Evolutionary conservation across 1,139 yeast species (phyloP).

Genomic region (Geotrichum restrictum): DNA sequence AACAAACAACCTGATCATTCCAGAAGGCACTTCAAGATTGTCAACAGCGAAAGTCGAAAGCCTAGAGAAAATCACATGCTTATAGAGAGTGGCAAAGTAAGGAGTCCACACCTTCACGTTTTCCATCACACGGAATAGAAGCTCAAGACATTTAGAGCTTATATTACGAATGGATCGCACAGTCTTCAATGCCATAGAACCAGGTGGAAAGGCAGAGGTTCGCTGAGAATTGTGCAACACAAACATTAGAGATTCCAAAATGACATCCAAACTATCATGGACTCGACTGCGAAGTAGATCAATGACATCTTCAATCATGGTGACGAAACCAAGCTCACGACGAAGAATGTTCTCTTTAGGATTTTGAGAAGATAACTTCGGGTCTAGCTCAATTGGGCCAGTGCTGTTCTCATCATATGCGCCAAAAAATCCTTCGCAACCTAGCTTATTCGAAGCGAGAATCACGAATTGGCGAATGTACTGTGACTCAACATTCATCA

Average conservation of each 20-base stretch:
- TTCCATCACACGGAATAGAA: constrained; percentile 25
- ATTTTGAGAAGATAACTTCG: constrained; percentile 11
- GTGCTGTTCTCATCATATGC: constrained; percentile 27
- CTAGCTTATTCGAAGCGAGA: constrained; percentile 58
- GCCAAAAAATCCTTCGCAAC: constrained; percentile 42
- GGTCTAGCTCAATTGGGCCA: constrained; percentile 17
- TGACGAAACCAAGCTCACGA: constrained; percentile 66
- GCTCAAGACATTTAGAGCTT: constrained; percentile 36
- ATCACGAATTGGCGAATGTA: constrained; percentile 57
- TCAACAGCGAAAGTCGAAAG: constrained; percentile 64
- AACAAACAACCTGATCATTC: constrained; percentile 64
- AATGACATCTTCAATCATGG: constrained; percentile 61
- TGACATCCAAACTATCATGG: constrained; percentile 47
- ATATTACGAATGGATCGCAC: constrained; percentile 28
- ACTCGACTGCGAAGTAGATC: constrained; percentile 60
- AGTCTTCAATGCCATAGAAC: constrained; percentile 14
- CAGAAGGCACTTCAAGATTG: constrained; percentile 78
- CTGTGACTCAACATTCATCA: constrained; percentile 58
- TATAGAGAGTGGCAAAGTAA: constrained; percentile 51
- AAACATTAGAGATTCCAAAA: constrained; percentile 60
- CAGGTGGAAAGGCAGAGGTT: constrained; percentile 8
- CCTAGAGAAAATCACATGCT: constrained; percentile 59
- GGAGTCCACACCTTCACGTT: constrained; percentile 47
- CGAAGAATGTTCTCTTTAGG: constrained; percentile 39
- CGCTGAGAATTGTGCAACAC: constrained; percentile 55